Base-by-base conservation (phyloP, 192 early-diverging fungal genomes). In the Coemansia javaensis region DNA sequence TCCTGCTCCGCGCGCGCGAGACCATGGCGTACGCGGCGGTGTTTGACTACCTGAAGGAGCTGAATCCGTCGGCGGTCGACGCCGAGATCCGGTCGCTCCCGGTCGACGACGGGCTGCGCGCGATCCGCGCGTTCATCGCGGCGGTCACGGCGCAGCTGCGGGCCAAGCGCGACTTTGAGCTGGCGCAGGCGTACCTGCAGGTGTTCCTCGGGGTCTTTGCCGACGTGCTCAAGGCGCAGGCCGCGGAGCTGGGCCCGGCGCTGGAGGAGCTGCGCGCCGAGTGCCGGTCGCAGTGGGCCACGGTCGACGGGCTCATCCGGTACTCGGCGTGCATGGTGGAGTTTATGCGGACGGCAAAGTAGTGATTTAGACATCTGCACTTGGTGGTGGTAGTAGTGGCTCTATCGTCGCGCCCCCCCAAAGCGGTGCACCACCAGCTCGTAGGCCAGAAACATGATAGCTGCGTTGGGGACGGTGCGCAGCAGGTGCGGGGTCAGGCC, bases 401-500 rank as follows among this genome's bases (percentile, higher is more conserved):
- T n/a, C n/a, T n/a, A n/a, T n/a, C n/a, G n/a, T n/a, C n/a, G n/a
- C n/a, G n/a, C n/a, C n/a, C n/a, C n/a, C n/a, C 69, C 69, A 57
- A 67, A 75, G 25, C 63, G 59, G 23, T 84, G 64, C 24, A 88
- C 51, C 27, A 90, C 82, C 14, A 82, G 61, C 47, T 93, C 90
- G 43, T 90, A 93, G 10, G 83, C 81, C 41, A 90, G 77, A 54
- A 98, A 97, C 84, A 97, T 82, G 45, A 95, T 94, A 7, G 90
- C 87, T 0, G 95, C 93, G 63, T 97, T 97, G 0, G 95, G 95
- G 7, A 97, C 93, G 0, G 93, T 91, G 38, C 95, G 82, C 78
- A 95, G 71, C 41, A 98, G 70, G 72, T 97, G 93, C 2, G 93
- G 89, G 12, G 90, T 86, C 80, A 98, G 80, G n/a, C 95, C 95